Percentiles rank a stretch among this genome's conserved stretches.
Evolutionary conservation across 495 filamentous ascomycete genomes (phyloP).

Genomic region (Aspergillus olivimuriae): DNA sequence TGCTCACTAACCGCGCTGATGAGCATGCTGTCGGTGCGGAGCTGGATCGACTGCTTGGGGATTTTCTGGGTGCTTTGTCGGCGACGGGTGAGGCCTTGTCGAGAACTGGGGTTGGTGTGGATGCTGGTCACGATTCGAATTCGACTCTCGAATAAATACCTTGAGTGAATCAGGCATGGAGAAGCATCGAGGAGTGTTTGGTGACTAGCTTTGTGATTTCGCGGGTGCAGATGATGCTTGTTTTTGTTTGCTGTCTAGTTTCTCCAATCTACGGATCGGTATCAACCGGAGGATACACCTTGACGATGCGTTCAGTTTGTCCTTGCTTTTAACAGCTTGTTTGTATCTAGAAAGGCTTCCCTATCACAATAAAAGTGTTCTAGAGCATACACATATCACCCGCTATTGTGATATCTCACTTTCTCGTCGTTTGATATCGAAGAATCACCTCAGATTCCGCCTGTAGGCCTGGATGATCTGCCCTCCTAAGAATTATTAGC

Average conservation of each 20-base stretch:
- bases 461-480: slow-evolving; percentile 45
- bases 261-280: not conserved
- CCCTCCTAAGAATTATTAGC: slow-evolving; percentile 18
- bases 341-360: too few species aligned
- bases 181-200: too few species aligned
- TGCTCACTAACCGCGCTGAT: slow-evolving; percentile 28
- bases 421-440: not conserved
- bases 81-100: slow-evolving; percentile 31
- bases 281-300: too few species aligned
- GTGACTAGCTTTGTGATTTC: too few species aligned
- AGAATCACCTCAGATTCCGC: slow-evolving; percentile 20
- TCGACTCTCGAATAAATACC: not conserved
- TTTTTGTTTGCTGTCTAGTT: not conserved
- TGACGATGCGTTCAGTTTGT: not conserved
- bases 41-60: slow-evolving; percentile 32
- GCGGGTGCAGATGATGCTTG: slow-evolving; percentile 3
- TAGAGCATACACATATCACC: too few species aligned
- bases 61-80: slow-evolving; percentile 32
- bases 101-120: slow-evolving; percentile 6
- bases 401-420: not conserved
- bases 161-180: too few species aligned
- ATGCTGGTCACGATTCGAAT: slow-evolving; percentile 2
- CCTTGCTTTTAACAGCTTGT: too few species aligned
- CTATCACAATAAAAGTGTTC: too few species aligned
- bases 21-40: slow-evolving; percentile 28